These are phyloP conservation scores for Spathaspora sp. DNA, from an alignment of 1,139 yeast species.

Conservation along the genomic window DNA sequence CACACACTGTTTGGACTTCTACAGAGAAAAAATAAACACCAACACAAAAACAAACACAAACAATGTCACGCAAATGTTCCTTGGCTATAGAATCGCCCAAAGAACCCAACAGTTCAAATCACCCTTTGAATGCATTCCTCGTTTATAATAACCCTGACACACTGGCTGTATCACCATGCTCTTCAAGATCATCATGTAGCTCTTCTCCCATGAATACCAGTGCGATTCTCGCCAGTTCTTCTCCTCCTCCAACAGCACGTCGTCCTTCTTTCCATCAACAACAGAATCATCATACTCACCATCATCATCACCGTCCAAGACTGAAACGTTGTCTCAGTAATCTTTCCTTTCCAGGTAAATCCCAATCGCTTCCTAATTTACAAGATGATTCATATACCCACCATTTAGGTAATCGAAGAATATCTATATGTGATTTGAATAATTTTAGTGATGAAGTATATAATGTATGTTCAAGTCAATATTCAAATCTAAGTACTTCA, in stretches of 20 bases:
- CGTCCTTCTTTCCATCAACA: not conserved
- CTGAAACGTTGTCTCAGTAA: not conserved
- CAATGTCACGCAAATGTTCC: slow-evolving; percentile 17
- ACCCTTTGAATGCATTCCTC: slow-evolving; percentile 30
- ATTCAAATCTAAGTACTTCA: slow-evolving; percentile 7
- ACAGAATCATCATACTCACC: not conserved
- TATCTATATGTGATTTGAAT: slow-evolving; percentile 27
- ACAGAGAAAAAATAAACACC: not conserved
- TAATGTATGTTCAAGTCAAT: slow-evolving; percentile 7
- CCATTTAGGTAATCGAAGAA: slow-evolving; percentile 11
- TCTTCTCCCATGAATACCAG: not conserved
- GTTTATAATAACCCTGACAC: slow-evolving; percentile 13
- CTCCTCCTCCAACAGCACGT: not conserved
- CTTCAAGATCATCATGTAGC: not conserved
- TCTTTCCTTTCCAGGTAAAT: slow-evolving; percentile 1
- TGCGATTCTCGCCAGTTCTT: not conserved
- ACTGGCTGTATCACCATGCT: not conserved
- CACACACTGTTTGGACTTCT: not conserved
- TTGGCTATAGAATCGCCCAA: slow-evolving; percentile 22
- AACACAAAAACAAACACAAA: not conserved
- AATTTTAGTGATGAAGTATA: slow-evolving; percentile 16
- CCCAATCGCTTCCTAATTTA: slow-evolving; percentile 14
- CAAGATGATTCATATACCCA: slow-evolving; percentile 10
- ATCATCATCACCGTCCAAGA: not conserved
- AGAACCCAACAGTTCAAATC: slow-evolving; percentile 12